Evolutionary conservation across 192 early-diverging fungal genomes (phyloP).

Genomic region (Rhizophagus prolifer): DNA sequence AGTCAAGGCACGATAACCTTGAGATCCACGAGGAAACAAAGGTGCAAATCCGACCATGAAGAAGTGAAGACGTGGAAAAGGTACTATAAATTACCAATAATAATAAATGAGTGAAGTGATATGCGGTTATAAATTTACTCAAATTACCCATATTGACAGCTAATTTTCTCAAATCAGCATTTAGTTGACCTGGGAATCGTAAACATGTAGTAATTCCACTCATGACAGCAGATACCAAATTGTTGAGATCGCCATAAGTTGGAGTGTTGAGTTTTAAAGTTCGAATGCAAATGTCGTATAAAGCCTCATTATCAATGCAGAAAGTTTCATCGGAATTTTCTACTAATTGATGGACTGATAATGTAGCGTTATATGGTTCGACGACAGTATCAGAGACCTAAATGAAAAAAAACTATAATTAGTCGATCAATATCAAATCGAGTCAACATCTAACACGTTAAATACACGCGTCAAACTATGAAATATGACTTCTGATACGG

Average conservation of each 20-base stretch:
- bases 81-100: conserved; percentile 48
- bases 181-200: conserved; percentile 99
- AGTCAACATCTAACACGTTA: not conserved
- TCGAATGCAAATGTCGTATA: conserved; percentile 99
- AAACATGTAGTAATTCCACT: conserved; percentile 94
- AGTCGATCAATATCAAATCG: no score
- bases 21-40: conserved; percentile 69
- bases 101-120: not conserved
- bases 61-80: conserved; percentile 92
- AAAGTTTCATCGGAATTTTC: conserved; percentile 99
- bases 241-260: conserved; percentile 93
- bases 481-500: not conserved
- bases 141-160: conserved; percentile 76
- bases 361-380: conserved; percentile 98
- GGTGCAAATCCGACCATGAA: conserved; percentile 91
- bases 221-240: conserved; percentile 97
- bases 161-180: conserved; percentile 82
- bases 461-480: not conserved
- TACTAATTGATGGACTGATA: conserved; percentile 98
- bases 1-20: conserved; percentile 72
- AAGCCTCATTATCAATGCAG: conserved; percentile 99
- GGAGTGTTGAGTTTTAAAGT: conserved; percentile 94
- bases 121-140: not conserved
- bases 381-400: conserved; percentile 95
- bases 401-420: no score